Conservation (phyloP, 805 yeast genomes). For the Ascoidea asiatica region DNA sequence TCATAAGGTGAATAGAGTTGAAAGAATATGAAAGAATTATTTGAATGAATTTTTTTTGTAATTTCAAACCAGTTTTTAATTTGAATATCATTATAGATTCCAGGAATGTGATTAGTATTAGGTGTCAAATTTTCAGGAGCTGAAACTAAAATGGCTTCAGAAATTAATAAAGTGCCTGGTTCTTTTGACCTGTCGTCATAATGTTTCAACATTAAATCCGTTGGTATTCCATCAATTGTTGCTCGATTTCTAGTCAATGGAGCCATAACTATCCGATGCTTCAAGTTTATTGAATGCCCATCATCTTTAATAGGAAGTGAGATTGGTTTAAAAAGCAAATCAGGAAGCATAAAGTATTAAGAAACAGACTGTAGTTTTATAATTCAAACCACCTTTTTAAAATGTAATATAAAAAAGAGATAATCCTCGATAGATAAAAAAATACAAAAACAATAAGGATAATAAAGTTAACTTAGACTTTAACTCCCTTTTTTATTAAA, state of each 20-base stretch:
- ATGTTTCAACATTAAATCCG: not conserved
- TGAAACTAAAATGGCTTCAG: not conserved
- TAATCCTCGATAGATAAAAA: too few relatives aligned
- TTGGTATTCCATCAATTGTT: not conserved
- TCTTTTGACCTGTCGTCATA: not conserved
- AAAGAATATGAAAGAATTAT: not conserved
- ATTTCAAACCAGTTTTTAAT: not conserved
- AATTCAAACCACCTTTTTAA: too few relatives aligned
- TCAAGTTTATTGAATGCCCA: not conserved
- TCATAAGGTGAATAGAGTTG: not conserved
- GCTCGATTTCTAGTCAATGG: not conserved
- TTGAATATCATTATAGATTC: not conserved
- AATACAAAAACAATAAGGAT: too few relatives aligned
- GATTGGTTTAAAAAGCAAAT: not conserved
- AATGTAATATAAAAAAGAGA: too few relatives aligned
- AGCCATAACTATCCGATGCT: not conserved
- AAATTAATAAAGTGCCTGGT: not conserved
- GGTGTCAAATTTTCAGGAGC: too few relatives aligned
- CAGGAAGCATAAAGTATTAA: too few relatives aligned
- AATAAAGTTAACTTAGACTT: too few relatives aligned
- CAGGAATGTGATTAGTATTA: not conserved
- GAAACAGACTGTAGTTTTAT: too few relatives aligned
- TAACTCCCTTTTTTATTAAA: too few relatives aligned
- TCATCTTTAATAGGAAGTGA: too few relatives aligned
- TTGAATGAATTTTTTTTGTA: not conserved